A percentile compares a stretch with the other conserved stretches of the same genome.
phyloP scores from a whole-genome alignment of 192 early-diverging fungal species.

The Rhizophlyctis rosea region DNA sequence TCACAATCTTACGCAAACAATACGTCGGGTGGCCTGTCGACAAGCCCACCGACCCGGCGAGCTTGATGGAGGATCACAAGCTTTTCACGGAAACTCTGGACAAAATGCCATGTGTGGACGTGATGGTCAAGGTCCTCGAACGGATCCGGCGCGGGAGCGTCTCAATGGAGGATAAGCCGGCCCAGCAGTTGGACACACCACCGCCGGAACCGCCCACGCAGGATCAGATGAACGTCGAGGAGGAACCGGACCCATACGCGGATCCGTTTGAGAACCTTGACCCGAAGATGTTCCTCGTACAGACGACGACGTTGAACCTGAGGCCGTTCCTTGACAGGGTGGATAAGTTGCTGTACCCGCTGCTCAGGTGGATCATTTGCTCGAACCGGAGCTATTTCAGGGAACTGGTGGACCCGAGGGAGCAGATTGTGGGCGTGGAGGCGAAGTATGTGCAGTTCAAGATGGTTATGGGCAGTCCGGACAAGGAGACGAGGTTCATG shows the following conservation, averaged over 20 bases:
- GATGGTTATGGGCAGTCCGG: constrained; percentile 46
- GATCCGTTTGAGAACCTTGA: constrained; percentile 11
- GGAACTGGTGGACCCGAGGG: constrained; percentile 16
- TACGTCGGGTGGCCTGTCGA: too few relatives aligned
- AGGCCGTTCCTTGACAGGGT: constrained; percentile 29
- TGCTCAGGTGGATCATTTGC: constrained; percentile 46
- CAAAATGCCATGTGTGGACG: too few relatives aligned
- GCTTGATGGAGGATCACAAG: too few relatives aligned
- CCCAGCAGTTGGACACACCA: too few relatives aligned
- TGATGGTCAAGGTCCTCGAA: too few relatives aligned
- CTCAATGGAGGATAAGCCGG: too few relatives aligned
- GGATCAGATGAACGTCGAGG: background rate
- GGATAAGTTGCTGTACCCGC: constrained; percentile 40
- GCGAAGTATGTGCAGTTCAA: constrained; percentile 41
- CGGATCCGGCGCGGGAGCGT: too few relatives aligned
- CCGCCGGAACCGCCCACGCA: too few relatives aligned
- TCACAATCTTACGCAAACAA: too few relatives aligned
- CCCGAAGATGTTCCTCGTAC: background rate
- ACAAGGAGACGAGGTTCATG: constrained; percentile 41
- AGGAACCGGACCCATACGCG: constrained; percentile 18
- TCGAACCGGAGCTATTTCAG: constrained; percentile 41
- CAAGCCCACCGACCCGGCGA: too few relatives aligned
- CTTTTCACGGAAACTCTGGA: too few relatives aligned
- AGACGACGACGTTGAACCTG: constrained; percentile 17
- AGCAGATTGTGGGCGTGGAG: constrained; percentile 27